Conservation (phyloP, 768 basidiomycete species). For the Boletus reticulatus region DNA sequence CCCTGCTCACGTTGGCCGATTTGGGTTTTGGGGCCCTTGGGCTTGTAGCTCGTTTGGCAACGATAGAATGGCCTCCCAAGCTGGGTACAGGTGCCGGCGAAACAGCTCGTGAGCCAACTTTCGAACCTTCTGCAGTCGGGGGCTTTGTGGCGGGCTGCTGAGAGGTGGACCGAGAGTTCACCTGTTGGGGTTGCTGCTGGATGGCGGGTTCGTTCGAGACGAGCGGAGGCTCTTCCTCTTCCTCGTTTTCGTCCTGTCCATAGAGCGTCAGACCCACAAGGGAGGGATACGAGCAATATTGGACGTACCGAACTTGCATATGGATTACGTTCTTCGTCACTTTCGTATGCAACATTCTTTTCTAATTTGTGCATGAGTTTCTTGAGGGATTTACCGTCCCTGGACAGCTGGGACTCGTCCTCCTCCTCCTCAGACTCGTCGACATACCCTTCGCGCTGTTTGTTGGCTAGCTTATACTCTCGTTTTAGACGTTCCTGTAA, state of each 20-base stretch:
- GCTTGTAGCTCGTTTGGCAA: conserved; percentile 84
- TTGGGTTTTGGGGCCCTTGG: conserved; percentile 69
- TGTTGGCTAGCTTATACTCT: conserved; percentile 78
- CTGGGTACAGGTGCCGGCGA: conserved; percentile 50
- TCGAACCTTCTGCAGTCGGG: conserved; percentile 24
- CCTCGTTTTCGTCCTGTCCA: conserved; percentile 64
- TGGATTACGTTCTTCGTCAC: conserved; percentile 77
- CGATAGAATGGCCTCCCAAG: conserved; percentile 72
- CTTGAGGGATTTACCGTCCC: conserved; percentile 77
- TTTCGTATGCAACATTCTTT: conserved; percentile 79
- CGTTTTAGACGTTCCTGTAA: conserved; percentile 77
- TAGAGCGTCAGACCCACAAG: neutral
- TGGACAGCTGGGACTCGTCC: conserved; percentile 55
- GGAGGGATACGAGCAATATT: neutral
- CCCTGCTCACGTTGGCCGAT: conserved; percentile 45
- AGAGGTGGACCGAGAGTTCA: conserved; percentile 45
- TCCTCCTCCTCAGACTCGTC: conserved; percentile 78
- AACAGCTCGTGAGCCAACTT: conserved; percentile 50
- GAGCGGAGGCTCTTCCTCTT: conserved; percentile 59
- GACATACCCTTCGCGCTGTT: conserved; percentile 62
- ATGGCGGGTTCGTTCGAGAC: conserved; percentile 44
- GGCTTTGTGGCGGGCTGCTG: conserved; percentile 35
- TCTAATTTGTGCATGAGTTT: conserved; percentile 84
- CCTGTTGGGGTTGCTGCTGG: conserved; percentile 41
- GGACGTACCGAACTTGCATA: conserved; percentile 71